Evolutionary conservation across 2,329 filamentous ascomycete genomes (phyloP).

Genomic region (Fusarium fracticaudum): DNA sequence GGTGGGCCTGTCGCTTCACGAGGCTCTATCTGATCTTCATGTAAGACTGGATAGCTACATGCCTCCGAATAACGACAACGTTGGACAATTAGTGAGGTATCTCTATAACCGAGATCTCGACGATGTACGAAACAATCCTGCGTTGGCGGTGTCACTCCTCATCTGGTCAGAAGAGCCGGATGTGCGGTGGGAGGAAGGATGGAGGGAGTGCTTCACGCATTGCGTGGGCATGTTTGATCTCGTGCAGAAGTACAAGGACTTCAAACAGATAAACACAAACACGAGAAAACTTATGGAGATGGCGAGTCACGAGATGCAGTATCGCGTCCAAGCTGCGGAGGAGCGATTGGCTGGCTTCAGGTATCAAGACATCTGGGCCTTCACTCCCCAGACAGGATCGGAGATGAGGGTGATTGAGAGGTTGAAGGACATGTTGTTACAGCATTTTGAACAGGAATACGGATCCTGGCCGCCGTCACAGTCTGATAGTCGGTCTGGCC

Average conservation of each 20-base stretch:
- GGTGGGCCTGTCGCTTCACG: slow-evolving; percentile 70
- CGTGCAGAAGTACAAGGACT: slow-evolving; percentile 65
- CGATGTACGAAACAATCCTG: slow-evolving; percentile 69
- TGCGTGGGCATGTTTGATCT: slow-evolving; percentile 69
- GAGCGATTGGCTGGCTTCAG: slow-evolving; percentile 68
- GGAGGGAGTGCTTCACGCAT: slow-evolving; percentile 74
- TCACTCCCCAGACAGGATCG: slow-evolving; percentile 55
- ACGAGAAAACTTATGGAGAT: slow-evolving; percentile 71
- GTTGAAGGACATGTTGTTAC: slow-evolving; percentile 67
- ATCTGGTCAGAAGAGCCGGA: slow-evolving; percentile 72
- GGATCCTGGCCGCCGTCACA: slow-evolving; percentile 65
- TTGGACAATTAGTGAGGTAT: slow-evolving; percentile 69
- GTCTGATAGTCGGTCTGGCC: background rate
- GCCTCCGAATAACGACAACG: slow-evolving; percentile 64
- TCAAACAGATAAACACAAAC: slow-evolving; percentile 66
- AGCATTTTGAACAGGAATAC: slow-evolving; percentile 65
- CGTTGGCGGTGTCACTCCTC: slow-evolving; percentile 68
- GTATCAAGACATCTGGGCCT: slow-evolving; percentile 69
- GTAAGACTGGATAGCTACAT: slow-evolving; percentile 68
- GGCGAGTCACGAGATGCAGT: slow-evolving; percentile 68
- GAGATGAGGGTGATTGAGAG: slow-evolving; percentile 66
- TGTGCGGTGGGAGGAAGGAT: slow-evolving; percentile 73
- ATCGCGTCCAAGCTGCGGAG: slow-evolving; percentile 70
- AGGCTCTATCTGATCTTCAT: slow-evolving; percentile 71
- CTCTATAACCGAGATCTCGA: slow-evolving; percentile 68